Base-by-base conservation (phyloP, 768 basidiomycete species). In the Rhizopogon sp. region DNA sequence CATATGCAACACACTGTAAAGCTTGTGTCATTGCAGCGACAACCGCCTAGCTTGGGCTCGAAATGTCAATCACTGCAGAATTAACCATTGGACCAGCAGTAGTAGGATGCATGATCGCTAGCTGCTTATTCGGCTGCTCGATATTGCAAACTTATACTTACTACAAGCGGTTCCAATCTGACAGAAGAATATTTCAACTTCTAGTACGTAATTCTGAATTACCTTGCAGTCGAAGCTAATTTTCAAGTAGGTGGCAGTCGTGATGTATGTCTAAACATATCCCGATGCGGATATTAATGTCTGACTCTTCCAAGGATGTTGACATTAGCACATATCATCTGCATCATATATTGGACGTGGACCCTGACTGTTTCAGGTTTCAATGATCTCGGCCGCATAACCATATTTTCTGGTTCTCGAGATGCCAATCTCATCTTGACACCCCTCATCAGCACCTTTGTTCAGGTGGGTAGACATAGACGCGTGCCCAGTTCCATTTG, bases 51-150 rank as follows among this genome's bases (percentile, higher is more conserved):
- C 29, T 47, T 47, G 5, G 11, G 7, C 33, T 14, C 13, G 8
- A 5, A 47, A 47, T 35, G 46, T 20, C 46, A 20, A 20, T 49
- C 39, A 41, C 16, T 41, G 20, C 56, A 55, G 45, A 17, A 17
- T 6, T 54, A 17, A 54, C 45, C 35, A 44, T 54, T 17, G 45
- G 56, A 41, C 56, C 56, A 47, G 56, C 56, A 14, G 39, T 57
- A 31, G 31, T 56, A 8, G 55, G 51, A 29, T 29, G 40, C 5
- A 56, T 52, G 42, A 28, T 37, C 16, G 45, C 56, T 3, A 28
- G 53, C 45, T 55, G 17, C 28, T 42, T 49, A 10, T 57, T 57
- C n/a, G 56, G 56, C 3, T 57, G 56, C 20, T 44, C 56, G 22
- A 42, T 45, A 10, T 8, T 57, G 29, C 53, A 57, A 53, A 42